Conservation (phyloP, 2,329 filamentous ascomycete genomes). For the Penicillium sp. region DNA sequence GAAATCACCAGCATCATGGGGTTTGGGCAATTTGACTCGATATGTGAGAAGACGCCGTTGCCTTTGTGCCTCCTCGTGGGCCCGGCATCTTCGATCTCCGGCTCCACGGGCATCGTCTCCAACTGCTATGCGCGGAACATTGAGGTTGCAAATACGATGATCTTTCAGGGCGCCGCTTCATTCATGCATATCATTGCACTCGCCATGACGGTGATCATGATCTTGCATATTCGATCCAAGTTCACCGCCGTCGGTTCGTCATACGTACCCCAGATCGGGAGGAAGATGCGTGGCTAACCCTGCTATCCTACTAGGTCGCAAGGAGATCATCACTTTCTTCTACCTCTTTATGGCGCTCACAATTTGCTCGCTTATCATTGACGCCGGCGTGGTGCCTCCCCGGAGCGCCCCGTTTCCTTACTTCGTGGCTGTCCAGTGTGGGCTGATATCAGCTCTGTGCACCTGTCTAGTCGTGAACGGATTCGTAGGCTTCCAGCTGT, state of each 20-base stretch:
- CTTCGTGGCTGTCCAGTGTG: conserved; percentile 84
- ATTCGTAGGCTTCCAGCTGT: conserved; percentile 96
- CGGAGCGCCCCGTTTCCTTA: conserved; percentile 79
- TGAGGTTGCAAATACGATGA: conserved; percentile 95
- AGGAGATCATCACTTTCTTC: conserved; percentile 84
- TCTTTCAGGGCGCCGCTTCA: conserved; percentile 87
- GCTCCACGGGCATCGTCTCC: conserved; percentile 76
- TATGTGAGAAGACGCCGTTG: conserved; percentile 81
- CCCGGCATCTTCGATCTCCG: conserved; percentile 58
- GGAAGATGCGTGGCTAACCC: conserved; percentile 9
- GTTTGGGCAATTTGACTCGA: conserved; percentile 84
- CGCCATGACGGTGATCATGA: conserved; percentile 94
- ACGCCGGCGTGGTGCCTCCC: conserved; percentile 87
- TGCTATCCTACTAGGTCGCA: conserved; percentile 51
- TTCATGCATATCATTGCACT: conserved; percentile 90
- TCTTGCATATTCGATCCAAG: conserved; percentile 92
- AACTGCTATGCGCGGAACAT: conserved; percentile 93
- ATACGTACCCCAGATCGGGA: not conserved
- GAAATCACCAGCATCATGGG: conserved; percentile 59
- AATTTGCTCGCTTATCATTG: conserved; percentile 81
- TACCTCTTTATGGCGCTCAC: conserved; percentile 93
- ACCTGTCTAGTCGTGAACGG: conserved; percentile 93
- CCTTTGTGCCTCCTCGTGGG: conserved; percentile 87
- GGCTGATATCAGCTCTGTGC: conserved; percentile 78
- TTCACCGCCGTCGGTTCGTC: conserved; percentile 91